Evolutionary conservation across 2,329 filamentous ascomycete genomes (phyloP).

Genomic region (Nigrospora osmanthi): DNA sequence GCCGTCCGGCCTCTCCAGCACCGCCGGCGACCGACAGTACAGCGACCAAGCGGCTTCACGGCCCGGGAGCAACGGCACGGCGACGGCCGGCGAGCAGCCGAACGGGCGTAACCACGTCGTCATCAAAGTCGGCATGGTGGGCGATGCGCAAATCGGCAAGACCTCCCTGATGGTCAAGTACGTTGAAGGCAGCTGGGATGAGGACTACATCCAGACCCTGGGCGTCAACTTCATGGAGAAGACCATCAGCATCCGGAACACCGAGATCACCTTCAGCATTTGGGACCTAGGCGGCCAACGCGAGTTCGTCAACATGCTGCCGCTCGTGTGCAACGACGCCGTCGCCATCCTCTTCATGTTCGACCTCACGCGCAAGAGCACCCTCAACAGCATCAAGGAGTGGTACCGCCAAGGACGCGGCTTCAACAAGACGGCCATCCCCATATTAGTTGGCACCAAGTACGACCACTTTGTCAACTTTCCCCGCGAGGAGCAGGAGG

Average conservation of each 20-base stretch:
- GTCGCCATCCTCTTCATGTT: slow-evolving; percentile 99
- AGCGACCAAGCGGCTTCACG: slow-evolving; percentile 37
- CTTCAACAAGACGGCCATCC: slow-evolving; percentile 99
- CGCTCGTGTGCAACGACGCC: slow-evolving; percentile 97
- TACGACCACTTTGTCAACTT: slow-evolving; percentile 99
- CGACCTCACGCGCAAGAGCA: slow-evolving; percentile 95
- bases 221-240: slow-evolving; percentile 99
- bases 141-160: slow-evolving; percentile 98
- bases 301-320: slow-evolving; percentile 99
- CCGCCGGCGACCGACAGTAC: slow-evolving; percentile 29
- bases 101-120: slow-evolving; percentile 69
- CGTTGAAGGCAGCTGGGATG: slow-evolving; percentile 98
- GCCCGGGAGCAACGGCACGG: slow-evolving; percentile 25
- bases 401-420: slow-evolving; percentile 97
- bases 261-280: slow-evolving; percentile 98
- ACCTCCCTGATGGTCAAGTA: slow-evolving; percentile 99
- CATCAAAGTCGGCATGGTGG: slow-evolving; percentile 99
- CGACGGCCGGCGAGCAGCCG: slow-evolving; percentile 9
- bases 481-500: slow-evolving; percentile 92
- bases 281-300: slow-evolving; percentile 97
- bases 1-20: slow-evolving; percentile 43
- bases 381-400: slow-evolving; percentile 97
- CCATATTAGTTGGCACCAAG: slow-evolving; percentile 93
- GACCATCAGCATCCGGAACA: slow-evolving; percentile 98
- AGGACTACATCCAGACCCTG: slow-evolving; percentile 98